Evolutionary conservation across 1,284 basidiomycete genomes (phyloP).

Genomic region (Mycosarcoma mackinlayi): DNA sequence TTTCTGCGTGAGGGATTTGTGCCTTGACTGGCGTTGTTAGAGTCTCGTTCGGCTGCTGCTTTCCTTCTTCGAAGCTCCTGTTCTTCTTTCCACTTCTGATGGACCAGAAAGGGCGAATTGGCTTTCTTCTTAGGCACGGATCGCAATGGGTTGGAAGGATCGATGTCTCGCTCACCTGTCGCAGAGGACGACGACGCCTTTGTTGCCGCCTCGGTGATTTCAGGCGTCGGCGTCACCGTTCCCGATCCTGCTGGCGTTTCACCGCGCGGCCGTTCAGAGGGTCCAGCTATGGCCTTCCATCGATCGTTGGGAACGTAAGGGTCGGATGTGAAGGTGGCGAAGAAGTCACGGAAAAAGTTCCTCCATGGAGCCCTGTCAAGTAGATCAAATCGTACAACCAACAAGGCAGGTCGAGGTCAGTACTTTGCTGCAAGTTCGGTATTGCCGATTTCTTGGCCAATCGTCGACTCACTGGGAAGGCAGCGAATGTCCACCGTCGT

Average conservation of each 20-base stretch:
- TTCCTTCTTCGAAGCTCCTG: constrained; percentile 50
- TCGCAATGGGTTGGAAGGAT: constrained; percentile 59
- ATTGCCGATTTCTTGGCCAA: neutral
- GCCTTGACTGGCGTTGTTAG: constrained; percentile 13
- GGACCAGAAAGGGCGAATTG: constrained; percentile 60
- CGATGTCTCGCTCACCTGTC: constrained; percentile 57
- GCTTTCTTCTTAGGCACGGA: constrained; percentile 61
- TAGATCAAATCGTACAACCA: too few relatives aligned
- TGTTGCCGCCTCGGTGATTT: constrained; percentile 18
- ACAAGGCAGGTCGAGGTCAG: constrained; percentile 1
- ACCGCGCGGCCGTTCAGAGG: constrained; percentile 45
- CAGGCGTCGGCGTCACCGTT: constrained; percentile 42
- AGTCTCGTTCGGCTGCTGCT: constrained; percentile 30
- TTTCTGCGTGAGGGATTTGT: neutral
- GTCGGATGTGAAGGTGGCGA: constrained; percentile 52
- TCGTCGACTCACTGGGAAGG: constrained; percentile 54
- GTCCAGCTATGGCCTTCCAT: constrained; percentile 45
- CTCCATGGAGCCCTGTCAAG: constrained; percentile 59
- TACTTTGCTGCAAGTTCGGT: neutral
- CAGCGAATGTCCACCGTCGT: constrained; percentile 65
- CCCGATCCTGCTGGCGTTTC: constrained; percentile 47
- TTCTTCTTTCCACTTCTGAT: constrained; percentile 59
- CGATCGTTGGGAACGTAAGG: constrained; percentile 38
- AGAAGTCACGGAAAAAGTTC: constrained; percentile 63
- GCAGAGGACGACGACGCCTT: constrained; percentile 15